phyloP scores from a whole-genome alignment of 2,329 filamentous ascomycete species.

The Teratosphaeria nubilosa region DNA sequence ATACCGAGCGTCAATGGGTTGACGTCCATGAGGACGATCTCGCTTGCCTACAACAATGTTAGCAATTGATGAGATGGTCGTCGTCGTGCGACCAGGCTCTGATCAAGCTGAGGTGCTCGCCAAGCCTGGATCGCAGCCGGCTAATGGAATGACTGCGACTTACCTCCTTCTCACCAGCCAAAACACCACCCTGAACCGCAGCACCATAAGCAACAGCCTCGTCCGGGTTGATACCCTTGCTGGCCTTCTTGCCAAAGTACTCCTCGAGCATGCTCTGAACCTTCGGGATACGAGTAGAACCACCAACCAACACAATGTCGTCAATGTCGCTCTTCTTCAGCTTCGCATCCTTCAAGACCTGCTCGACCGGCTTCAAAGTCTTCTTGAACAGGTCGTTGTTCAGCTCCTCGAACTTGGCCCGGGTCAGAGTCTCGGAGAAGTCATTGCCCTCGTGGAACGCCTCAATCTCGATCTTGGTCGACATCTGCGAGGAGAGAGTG shows the following conservation, averaged over 20 bases:
- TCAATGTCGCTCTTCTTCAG: conserved; percentile 91
- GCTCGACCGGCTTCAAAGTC: conserved; percentile 96
- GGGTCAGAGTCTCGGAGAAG: conserved; percentile 95
- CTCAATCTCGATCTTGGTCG: conserved; percentile 65
- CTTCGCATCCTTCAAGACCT: conserved; percentile 97
- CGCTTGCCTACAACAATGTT: conserved; percentile 57
- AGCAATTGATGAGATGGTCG: neutral
- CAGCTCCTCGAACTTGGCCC: conserved; percentile 98
- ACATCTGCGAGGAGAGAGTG: conserved; percentile 51
- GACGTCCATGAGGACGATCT: conserved; percentile 89
- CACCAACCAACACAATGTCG: conserved; percentile 95
- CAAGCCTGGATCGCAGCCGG: neutral
- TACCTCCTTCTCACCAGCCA: conserved; percentile 67
- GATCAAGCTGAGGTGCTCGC: neutral
- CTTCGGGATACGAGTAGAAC: conserved; percentile 98
- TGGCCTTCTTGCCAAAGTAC: conserved; percentile 95
- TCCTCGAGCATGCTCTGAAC: conserved; percentile 90
- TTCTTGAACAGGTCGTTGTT: conserved; percentile 99
- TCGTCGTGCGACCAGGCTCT: conserved; percentile 1
- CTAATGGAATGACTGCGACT: neutral
- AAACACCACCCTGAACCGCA: conserved; percentile 90
- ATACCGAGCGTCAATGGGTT: conserved; percentile 96
- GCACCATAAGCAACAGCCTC: conserved; percentile 98
- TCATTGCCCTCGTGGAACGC: conserved; percentile 94
- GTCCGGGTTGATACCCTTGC: conserved; percentile 99